Base-by-base conservation (phyloP, 176 grass and related monocot species). In the Lolium perenne region DNA sequence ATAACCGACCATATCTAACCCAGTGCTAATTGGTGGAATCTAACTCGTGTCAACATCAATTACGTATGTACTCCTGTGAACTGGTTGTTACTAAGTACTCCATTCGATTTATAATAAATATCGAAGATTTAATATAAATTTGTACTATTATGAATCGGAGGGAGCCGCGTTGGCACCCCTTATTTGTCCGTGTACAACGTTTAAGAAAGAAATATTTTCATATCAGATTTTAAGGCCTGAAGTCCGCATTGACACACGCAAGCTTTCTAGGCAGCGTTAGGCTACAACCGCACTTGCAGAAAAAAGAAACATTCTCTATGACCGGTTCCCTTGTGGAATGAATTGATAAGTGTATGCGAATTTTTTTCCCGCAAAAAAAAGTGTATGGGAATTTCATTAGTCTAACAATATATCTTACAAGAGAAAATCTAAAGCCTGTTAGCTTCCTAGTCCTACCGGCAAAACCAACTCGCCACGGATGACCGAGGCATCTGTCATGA, bases 11-110 rank as follows among this genome's bases (percentile, higher is more conserved):
- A 76, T 32, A 54, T 76, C 14, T 3, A 75, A 75, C 72, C 7
- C 72, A 29, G 53, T 17, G 51, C 25, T 53, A 29, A 32, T 32
- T 76, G 46, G 23, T 53, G 14, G 23, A 29, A 76, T 32, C 72
- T 29, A 76, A 76, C 48, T 76, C 48, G 48, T 53, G 48, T 76
- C 48, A 10, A 76, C 48, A 29, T 76, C 73, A 76, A 54, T 51
- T 5, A 32, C 47, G 8, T 15, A 6, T 16, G 46, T 74, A 49
- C 71, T 74, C 71, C 47, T 74, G 70, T 73, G 7, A 73, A 73
- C 10, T 48, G n/a, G 23, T 73, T 23, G n/a, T 22, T 35, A 35
- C 32, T 2, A 35, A 35, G 32, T 35, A 35, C 32, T 35, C 32
- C 32, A 35, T 35, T 35, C 2, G 32, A 35, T 35, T 35, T 3